phyloP scores from a whole-genome alignment of 768 basidiomycete species.

The Baorangia bicolor region DNA sequence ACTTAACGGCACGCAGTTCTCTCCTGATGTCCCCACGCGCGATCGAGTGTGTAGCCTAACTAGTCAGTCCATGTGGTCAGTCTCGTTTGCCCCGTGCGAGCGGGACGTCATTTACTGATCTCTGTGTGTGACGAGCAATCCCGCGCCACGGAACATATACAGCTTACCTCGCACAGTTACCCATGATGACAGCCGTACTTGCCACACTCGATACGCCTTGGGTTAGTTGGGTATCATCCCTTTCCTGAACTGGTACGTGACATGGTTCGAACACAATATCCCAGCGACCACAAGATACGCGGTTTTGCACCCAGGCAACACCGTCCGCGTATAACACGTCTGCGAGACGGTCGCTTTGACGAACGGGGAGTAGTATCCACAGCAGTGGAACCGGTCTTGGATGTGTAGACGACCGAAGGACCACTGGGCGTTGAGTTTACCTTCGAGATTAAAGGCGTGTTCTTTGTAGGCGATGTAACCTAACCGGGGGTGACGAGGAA shows the following conservation, averaged over 20 bases:
- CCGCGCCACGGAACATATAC: background rate
- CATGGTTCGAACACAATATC: conserved; percentile 76
- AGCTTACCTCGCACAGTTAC: conserved; percentile 72
- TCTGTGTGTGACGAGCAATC: background rate
- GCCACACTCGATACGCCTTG: conserved; percentile 73
- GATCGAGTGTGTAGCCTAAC: too few species aligned
- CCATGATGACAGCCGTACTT: conserved; percentile 82
- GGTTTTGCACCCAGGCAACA: conserved; percentile 72
- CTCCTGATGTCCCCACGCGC: too few species aligned
- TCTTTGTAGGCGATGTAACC: conserved; percentile 77
- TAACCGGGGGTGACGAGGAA: conserved; percentile 73
- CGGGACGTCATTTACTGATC: too few species aligned
- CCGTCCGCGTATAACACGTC: conserved; percentile 71
- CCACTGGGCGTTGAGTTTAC: conserved; percentile 80
- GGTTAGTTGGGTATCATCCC: conserved; percentile 89
- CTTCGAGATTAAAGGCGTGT: conserved; percentile 75
- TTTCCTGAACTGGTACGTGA: conserved; percentile 85
- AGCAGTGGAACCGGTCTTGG: conserved; percentile 75
- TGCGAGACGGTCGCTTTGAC: conserved; percentile 74
- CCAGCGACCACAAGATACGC: conserved; percentile 58
- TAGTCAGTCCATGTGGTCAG: too few species aligned
- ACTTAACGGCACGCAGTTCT: too few species aligned
- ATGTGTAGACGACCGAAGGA: conserved; percentile 63
- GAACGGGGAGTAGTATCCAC: conserved; percentile 79
- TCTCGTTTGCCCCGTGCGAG: too few species aligned